Evolutionary conservation across 2,329 filamentous ascomycete genomes (phyloP).

Genomic region (Clonostachys rosea): DNA sequence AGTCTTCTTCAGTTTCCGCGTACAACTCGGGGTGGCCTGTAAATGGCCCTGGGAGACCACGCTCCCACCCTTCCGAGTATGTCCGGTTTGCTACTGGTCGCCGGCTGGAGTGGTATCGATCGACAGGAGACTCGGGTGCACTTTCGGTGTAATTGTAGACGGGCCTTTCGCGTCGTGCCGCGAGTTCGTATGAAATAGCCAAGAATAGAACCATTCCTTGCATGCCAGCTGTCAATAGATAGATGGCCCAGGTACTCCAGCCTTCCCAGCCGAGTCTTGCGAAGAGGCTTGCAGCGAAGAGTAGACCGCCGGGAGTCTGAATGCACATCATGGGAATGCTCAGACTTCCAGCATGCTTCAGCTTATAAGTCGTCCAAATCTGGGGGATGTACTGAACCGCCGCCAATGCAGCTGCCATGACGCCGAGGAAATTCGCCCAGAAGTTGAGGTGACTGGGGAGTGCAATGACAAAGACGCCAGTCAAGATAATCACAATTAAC

Average conservation of each 20-base stretch:
- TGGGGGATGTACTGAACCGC: constrained; percentile 92
- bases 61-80: constrained; percentile 45
- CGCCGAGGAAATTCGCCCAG: constrained; percentile 84
- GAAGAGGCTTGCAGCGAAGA: constrained; percentile 84
- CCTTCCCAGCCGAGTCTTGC: constrained; percentile 73
- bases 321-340: constrained; percentile 99
- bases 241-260: constrained; percentile 96
- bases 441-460: constrained; percentile 59
- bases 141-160: constrained; percentile 11
- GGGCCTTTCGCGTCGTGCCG: constrained; percentile 23
- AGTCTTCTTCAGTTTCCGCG: constrained; percentile 44
- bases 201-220: constrained; percentile 78
- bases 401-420: constrained; percentile 74
- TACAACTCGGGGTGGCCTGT: constrained; percentile 48
- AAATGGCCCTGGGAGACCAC: constrained; percentile 43
- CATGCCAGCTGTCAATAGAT: constrained; percentile 78
- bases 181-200: constrained; percentile 72
- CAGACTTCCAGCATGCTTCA: constrained; percentile 84
- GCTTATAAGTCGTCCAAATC: constrained; percentile 82
- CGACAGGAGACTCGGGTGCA: constrained; percentile 17
- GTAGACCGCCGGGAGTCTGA: constrained; percentile 86
- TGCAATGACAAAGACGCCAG: constrained; percentile 61
- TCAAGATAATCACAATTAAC: constrained; percentile 64
- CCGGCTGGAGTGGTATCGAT: constrained; percentile 14
- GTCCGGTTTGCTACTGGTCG: constrained; percentile 34